Conservation (phyloP, 2,329 filamentous ascomycete genomes). For the Diaporthe citrichinensis region DNA sequence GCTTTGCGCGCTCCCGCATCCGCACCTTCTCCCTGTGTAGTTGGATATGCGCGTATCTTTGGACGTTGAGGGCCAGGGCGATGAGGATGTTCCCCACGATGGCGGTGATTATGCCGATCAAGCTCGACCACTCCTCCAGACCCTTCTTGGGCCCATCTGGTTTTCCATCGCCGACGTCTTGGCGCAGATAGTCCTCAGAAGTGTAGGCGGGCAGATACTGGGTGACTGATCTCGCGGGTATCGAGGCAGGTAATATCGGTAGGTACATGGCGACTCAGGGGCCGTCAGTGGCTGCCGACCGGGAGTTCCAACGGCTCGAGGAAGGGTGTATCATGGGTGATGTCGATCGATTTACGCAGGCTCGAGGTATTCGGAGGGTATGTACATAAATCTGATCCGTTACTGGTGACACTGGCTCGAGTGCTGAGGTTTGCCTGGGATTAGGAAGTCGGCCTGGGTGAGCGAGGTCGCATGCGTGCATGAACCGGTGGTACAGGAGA, state of each 20-base stretch:
- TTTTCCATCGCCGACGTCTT: slow-evolving; percentile 43
- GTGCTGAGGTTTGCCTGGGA: neutral
- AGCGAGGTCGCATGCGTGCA: slow-evolving; percentile 24
- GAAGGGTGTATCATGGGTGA: slow-evolving; percentile 35
- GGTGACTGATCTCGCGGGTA: slow-evolving; percentile 36
- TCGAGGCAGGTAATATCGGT: slow-evolving; percentile 31
- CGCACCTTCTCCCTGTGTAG: slow-evolving; percentile 79
- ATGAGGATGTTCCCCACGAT: slow-evolving; percentile 95
- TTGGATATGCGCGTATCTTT: slow-evolving; percentile 93
- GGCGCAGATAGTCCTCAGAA: slow-evolving; percentile 41
- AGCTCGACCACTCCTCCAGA: slow-evolving; percentile 84
- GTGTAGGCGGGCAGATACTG: slow-evolving; percentile 40
- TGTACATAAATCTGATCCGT: slow-evolving; percentile 1
- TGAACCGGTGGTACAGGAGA: slow-evolving; percentile 2
- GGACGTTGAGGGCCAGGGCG: slow-evolving; percentile 94
- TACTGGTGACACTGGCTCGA: slow-evolving; percentile 1
- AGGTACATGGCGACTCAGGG: slow-evolving; percentile 41
- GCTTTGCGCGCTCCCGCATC: slow-evolving; percentile 67
- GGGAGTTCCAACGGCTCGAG: slow-evolving; percentile 29
- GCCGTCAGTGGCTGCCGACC: slow-evolving; percentile 37
- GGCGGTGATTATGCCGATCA: slow-evolving; percentile 95
- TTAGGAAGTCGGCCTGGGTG: neutral
- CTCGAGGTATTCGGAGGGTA: neutral
- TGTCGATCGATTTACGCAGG: neutral
- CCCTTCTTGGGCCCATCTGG: slow-evolving; percentile 59